Base-by-base conservation (phyloP, 78 protist genomes). In the Dictyostelium brefeldianum region DNA sequence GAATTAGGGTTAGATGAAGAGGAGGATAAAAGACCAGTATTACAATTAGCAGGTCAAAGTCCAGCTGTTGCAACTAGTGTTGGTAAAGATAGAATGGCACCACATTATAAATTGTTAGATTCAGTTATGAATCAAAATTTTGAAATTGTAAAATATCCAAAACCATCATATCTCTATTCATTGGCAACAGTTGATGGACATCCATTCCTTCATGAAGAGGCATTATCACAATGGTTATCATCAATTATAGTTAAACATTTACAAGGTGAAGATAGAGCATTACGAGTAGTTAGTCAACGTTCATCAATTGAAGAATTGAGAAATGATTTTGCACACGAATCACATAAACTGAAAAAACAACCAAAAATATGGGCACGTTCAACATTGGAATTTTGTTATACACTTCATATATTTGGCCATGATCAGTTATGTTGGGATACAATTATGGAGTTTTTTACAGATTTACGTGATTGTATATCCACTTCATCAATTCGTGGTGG, bases 111-210 rank as follows among this genome's bases (percentile, higher is more conserved):
- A 25, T 46, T 91, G 5, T 51, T 91, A n/a, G 95, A 91, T 10
- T 62, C 70, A 11, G 78, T 91, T 51, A 81, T 22, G 31, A 87
- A 91, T 59, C 95, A 91, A 54, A 83, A 67, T 36, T 82, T 91
- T 69, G 95, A 91, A n/a, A 91, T 91, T 78, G 84, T 91, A 59
- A 91, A 91, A 59, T 91, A 91, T 18, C 95, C 95, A 11, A 91
- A 91, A 57, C 90, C 95, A 25, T 83, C 95, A 10, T 91, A 83
- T 43, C 91, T 91, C 31, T 91, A 91, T 67, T 54, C 90, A 9
- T 43, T 91, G 41, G 83, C 83, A 10, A 91, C 95, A 22, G 50
- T 77, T 12, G 95, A 91, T 47, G 95, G 95, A 11, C 95, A 91
- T 69, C 59, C 50, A 56, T 91, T 91, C 59, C 8, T 91, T 3